These are phyloP conservation scores for Trichoderma gamsii DNA, from an alignment of 495 filamentous ascomycete species.

Conservation along the genomic window DNA sequence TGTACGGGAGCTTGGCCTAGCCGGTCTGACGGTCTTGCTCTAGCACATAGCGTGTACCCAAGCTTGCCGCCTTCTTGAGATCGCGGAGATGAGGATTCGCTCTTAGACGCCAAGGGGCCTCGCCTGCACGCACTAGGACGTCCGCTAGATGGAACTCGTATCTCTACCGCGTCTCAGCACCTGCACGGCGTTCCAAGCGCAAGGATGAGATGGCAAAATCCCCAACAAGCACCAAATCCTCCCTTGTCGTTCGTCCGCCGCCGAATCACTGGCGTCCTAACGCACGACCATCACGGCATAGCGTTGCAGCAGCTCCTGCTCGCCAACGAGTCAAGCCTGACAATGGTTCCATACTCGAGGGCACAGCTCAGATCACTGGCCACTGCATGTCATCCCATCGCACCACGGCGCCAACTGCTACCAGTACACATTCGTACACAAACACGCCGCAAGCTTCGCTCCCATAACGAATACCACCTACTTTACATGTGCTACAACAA, in stretches of 20 bases:
- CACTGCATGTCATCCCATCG: slow-evolving; percentile 7
- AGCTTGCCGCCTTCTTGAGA: slow-evolving; percentile 2
- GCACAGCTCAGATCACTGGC: slow-evolving; percentile 6
- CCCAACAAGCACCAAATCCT: slow-evolving; percentile 6
- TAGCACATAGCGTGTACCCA: background rate
- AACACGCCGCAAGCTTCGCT: background rate
- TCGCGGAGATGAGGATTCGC: background rate
- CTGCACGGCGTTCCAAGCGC: slow-evolving; percentile 4
- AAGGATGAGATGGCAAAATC: slow-evolving; percentile 7
- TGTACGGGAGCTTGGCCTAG: slow-evolving; percentile 4
- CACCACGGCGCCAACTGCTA: background rate
- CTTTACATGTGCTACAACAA: background rate
- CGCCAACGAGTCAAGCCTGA: background rate
- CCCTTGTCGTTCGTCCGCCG: background rate
- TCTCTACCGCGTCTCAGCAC: background rate
- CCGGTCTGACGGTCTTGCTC: background rate
- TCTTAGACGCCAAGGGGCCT: slow-evolving; percentile 8
- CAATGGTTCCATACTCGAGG: background rate
- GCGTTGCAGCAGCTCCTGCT: slow-evolving; percentile 10
- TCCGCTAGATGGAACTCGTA: background rate
- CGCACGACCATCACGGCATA: slow-evolving; percentile 11
- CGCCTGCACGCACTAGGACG: background rate
- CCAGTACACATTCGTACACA: background rate
- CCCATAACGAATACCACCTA: background rate
- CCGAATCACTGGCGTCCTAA: background rate